Evolutionary conservation across 148 eudicot species (phyloP), one percentile per base, ranked within the genome.

Genomic region (Diospyros kaki): DNA sequence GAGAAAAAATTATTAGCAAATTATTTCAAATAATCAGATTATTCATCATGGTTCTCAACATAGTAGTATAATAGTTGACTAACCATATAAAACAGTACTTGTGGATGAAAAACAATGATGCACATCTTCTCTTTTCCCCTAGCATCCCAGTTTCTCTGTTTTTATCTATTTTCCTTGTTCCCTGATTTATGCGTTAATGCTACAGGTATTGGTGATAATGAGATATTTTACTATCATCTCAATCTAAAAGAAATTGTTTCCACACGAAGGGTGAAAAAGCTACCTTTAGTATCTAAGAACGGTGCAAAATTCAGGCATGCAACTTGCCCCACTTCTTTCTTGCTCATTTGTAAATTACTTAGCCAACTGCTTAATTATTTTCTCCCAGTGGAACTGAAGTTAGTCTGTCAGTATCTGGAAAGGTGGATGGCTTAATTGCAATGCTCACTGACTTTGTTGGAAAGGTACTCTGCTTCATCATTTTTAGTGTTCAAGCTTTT

Each of bases 381-480:
- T 68, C 58, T 71, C 79, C 73, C 86, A 94, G 97, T 88, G 98
- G 98, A 75, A 91, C 94, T 81, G 93, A 91, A 87, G 89, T 87
- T 68, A 88, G 90, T 75, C 59, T 91, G 18, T 78, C 93, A 58
- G 56, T 77, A 41, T n/a, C 66, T 68, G 87, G 83, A 74, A 79
- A 76, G 46, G 66, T 81, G 58, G 88, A 84, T 66, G 63, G 73
- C 63, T 64, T 93, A 71, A 67, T 81, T 75, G 75, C 74, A 60
- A 81, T 80, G 73, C 65, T 91, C 14, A 81, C 84, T 48, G 48
- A 61, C 58, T 86, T 77, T 81, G 64, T 91, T 41, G 80, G 68
- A 75, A 89, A 93, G 98, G 98, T 91, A 79, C 53, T 59, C 17
- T 43, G 45, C 68, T 68, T 62, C 58, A 63, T 71, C 46, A 59